Evolutionary conservation across 441 rosid genomes (phyloP), one percentile per base, ranked within the genome.

Genomic region (Euphorbia schlechtendalii): DNA sequence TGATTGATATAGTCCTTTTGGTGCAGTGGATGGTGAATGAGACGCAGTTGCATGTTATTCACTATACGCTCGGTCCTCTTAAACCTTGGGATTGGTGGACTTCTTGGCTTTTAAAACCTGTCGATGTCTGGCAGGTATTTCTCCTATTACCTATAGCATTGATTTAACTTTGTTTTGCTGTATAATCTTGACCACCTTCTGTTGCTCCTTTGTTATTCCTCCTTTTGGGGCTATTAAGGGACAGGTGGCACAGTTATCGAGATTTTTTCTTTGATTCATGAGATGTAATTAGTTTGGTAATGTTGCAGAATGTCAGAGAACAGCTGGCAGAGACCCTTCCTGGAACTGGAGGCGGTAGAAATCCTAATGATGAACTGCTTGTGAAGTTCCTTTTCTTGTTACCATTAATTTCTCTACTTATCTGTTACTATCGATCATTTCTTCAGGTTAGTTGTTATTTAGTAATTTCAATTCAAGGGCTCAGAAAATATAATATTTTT

Each of bases 71-170:
- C 68, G 99, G 99, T 20, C 96, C 96, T 59, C 88, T 90, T 56
- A 90, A 94, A 70, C 97, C 99, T 64, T 94, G 99, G 99, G 99
- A 90, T 71, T 94, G 99, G 96, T 90, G 96, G 93, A 94, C 99
- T 52, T 90, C 97, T 11, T 94, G 99, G 99, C 89, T 94, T 38
- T 79, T 94, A 65, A 90, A 90, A 80, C 99, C 96, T 52, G 97
- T 94, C 68, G 96, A 89, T 74, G 90, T 87, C 43, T 94, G 99
- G 99, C 99, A 94, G 86, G 97, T 94, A 84, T 24, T 46, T 9
- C 25, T 67, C 58, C 34, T 71, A 52, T 56, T 60, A 51, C 45
- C 34, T 67, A 10, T 52, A 54, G 56, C 10, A n/a, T n/a, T n/a
- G n/a, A 32, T 14, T 36, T 24, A 66, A 7, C 41, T 28, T 32